Evolutionary conservation across 768 basidiomycete species (phyloP), one percentile per base, ranked within the genome.

Genomic region (Cyclocybe cylindracea): DNA sequence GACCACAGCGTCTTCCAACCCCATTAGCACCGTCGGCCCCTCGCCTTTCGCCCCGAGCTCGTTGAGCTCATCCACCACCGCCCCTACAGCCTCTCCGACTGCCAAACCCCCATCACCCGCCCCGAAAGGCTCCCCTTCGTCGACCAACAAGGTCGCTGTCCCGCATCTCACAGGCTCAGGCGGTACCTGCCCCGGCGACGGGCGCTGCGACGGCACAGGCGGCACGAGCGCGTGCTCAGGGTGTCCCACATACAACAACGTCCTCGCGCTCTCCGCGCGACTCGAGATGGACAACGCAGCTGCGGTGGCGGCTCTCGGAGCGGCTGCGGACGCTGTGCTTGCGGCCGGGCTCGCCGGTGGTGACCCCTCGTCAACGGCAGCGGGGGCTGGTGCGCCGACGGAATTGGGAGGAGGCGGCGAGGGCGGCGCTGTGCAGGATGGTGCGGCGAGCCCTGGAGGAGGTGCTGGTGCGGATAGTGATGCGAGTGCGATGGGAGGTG

Each of bases 171-270:
- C 59, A 43, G 55, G 50, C 19, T 13, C 61, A 10, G 70, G 72
- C 32, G 88, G 89, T 55, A 95, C 95, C n/a, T 99, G 97, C 70
- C 97, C 97, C 3, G 97, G 97, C 51, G 97, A 98, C 72, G 97
- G 97, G 33, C 83, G 91, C 60, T 99, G 97, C 73, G 93, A 99
- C 72, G 97, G 97, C 58, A 95, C 92, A 10, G 97, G 97, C 61
- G 97, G 97, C 47, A 86, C 93, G 58, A 84, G 84, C 53, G 87
- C 91, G 56, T 99, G 97, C 70, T 83, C 87, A 57, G 97, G 97
- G 40, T 99, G 97, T 69, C 97, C 97, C 10, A 95, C 96, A 32
- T 94, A 85, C 74, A 99, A 98, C 77, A 99, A 99, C 66, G 80
- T 80, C 46, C 73, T 84, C 53, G 69, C 75, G 54, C 72, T 77